Evolutionary conservation across 345 rosid species (phyloP), one percentile per base, ranked within the genome.

Genomic region (Abelmoschus esculentus): DNA sequence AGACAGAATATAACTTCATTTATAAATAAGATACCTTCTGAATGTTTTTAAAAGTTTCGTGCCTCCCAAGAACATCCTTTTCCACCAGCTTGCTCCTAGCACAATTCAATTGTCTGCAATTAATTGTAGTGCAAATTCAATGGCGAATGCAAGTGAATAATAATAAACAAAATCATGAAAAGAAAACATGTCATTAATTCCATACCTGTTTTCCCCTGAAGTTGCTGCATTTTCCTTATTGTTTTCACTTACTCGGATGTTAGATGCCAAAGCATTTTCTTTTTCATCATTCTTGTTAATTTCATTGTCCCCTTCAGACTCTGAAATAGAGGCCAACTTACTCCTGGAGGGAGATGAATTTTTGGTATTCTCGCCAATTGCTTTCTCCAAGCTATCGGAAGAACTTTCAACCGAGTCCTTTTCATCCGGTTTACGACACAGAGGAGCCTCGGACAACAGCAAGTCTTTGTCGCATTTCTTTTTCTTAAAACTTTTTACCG

Each of bases 161-260:
- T 44, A 32, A 54, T 36, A 44, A 53, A 44, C 29, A 4, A 36
- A 70, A 13, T 49, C 70, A 63, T 34, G 38, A 44, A 32, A 3
- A 26, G 1, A 1, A 31, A 2, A 54, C 64, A 67, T 17, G 42
- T 67, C 55, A 44, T 47, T 7, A 54, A 73, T 67, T 70, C 5
- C 69, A 15, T 66, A 86, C 97, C 87, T 86, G 73, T 90, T 83
- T 70, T 17, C 81, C 74, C 80, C 79, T 15, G 79, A 73, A 65
- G 83, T 79, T 56, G 82, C 70, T 70, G 74, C 72, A 71, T 88
- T 88, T 78, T 90, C 92, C 71, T 87, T 89, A 19, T 85, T 74
- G 59, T 42, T 49, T 8, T 68, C 74, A 28, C 75, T 83, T 47
- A 56, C 83, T 47, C 77, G 73, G 38, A 28, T 70, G 69, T 78